Evolutionary conservation across 1,139 yeast species (phyloP), one percentile per base, ranked within the genome.

Genomic region (Fermentozyma sake): DNA sequence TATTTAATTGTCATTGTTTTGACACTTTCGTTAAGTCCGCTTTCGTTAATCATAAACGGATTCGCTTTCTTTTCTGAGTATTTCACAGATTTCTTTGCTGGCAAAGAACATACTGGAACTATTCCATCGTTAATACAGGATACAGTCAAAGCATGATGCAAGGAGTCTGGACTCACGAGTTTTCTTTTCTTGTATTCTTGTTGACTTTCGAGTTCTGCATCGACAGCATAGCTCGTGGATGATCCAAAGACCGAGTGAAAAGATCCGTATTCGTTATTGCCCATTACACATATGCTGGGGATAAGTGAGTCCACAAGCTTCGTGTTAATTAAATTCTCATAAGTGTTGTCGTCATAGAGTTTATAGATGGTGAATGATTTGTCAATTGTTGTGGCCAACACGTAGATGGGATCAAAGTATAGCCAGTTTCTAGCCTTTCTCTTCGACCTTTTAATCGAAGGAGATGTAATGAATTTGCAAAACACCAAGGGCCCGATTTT

Each of bases 401-500:
- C 33, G 26, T 46, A 55, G 3, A 57, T 35, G 10, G 62, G 60
- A 24, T 41, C 42, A 28, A 51, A 51, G 12, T 22, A 34, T n/a
- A 44, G 30, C 7, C 25, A 25, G 13, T 28, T 25, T 4, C 22
- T 11, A 15, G 17, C 13, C 7, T 11, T 16, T 12, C 16, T 22
- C 12, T 19, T 7, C 15, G 12, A 16, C 8, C 24, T 18, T 10
- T 12, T 16, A 10, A 21, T 15, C 9, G 10, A 16, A 11, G 10
- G 16, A n/a, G 33, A 30, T 23, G 24, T 21, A 13, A 48, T 28
- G 12, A 50, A 25, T 20, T 46, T 37, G 17, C 47, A 31, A 14
- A 36, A 30, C 18, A 46, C 34, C 16, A 46, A 38, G 2, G 65
- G 60, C 0, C 66, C 68, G 29, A 59, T 42, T 14, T 47, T 41